Conservation (phyloP, 495 filamentous ascomycete genomes). For the Jackrogersella minutella region DNA sequence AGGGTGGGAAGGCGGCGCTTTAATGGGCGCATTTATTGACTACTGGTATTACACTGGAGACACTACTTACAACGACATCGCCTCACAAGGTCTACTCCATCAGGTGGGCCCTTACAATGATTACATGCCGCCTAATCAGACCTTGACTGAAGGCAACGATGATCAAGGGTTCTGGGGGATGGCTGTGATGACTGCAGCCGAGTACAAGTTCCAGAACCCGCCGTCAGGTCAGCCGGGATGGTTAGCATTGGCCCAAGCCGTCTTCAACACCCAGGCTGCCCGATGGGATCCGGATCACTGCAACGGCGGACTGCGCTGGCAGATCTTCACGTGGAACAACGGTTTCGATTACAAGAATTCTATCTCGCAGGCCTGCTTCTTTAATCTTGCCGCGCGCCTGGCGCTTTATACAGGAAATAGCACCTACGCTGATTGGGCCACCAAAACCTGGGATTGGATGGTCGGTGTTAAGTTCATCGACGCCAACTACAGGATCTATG, state of each 20-base stretch:
- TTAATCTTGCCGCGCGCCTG: slow-evolving; percentile 75
- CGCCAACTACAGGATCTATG: slow-evolving; percentile 61
- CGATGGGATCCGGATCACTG: slow-evolving; percentile 71
- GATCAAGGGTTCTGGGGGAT: slow-evolving; percentile 76
- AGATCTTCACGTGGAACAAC: slow-evolving; percentile 76
- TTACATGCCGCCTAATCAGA: slow-evolving; percentile 71
- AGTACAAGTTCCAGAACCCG: slow-evolving; percentile 68
- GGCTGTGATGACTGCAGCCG: slow-evolving; percentile 72
- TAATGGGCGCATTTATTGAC: slow-evolving; percentile 73
- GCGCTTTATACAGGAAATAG: slow-evolving; percentile 74
- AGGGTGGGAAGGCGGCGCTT: slow-evolving; percentile 84
- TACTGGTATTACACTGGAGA: slow-evolving; percentile 76
- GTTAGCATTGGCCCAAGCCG: slow-evolving; percentile 82
- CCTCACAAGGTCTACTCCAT: slow-evolving; percentile 62
- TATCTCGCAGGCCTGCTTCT: slow-evolving; percentile 71
- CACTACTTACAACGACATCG: slow-evolving; percentile 64
- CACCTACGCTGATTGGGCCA: slow-evolving; percentile 75
- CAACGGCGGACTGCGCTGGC: slow-evolving; percentile 82
- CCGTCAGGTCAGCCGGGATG: slow-evolving; percentile 68
- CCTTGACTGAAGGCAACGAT: slow-evolving; percentile 69
- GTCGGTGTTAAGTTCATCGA: slow-evolving; percentile 59
- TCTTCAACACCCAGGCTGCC: slow-evolving; percentile 76
- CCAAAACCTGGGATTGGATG: slow-evolving; percentile 74
- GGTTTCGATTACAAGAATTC: slow-evolving; percentile 84
- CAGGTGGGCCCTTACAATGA: slow-evolving; percentile 66